Conservation (phyloP, 208 protist species). For the Acanthamoeba triangularis region DNA sequence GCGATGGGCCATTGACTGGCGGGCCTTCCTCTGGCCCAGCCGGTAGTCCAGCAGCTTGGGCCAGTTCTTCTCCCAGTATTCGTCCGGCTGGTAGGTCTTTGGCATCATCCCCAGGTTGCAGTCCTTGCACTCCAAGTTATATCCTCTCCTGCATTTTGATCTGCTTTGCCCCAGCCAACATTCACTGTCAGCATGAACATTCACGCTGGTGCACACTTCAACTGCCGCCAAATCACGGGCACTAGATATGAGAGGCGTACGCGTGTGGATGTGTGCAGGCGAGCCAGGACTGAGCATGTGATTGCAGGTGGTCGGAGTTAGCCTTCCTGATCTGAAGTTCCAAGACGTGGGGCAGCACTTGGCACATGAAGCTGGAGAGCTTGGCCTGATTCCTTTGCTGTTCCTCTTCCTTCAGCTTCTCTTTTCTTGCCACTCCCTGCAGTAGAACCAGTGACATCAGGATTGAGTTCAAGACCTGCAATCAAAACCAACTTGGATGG, state of each 20-base stretch:
- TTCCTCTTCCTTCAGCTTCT: neutral
- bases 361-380: neutral
- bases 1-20: neutral
- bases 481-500: too few relatives aligned
- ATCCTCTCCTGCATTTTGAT: neutral
- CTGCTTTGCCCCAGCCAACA: too few relatives aligned
- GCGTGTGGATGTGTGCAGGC: neutral
- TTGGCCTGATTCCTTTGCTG: neutral
- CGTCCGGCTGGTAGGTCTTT: conserved; percentile 7
- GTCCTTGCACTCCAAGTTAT: neutral
- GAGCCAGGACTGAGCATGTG: neutral
- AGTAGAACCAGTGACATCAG: too few relatives aligned
- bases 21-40: neutral
- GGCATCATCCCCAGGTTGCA: neutral
- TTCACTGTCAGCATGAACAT: too few relatives aligned
- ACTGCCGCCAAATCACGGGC: too few relatives aligned
- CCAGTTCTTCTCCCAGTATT: conserved; percentile 9
- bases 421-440: neutral
- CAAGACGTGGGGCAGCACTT: neutral
- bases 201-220: too few relatives aligned
- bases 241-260: neutral
- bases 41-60: conserved; percentile 12
- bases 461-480: neutral
- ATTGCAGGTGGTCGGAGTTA: neutral
- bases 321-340: neutral